phyloP scores from a whole-genome alignment of 345 rosid genomes.

The Rhizophora apiculata region DNA sequence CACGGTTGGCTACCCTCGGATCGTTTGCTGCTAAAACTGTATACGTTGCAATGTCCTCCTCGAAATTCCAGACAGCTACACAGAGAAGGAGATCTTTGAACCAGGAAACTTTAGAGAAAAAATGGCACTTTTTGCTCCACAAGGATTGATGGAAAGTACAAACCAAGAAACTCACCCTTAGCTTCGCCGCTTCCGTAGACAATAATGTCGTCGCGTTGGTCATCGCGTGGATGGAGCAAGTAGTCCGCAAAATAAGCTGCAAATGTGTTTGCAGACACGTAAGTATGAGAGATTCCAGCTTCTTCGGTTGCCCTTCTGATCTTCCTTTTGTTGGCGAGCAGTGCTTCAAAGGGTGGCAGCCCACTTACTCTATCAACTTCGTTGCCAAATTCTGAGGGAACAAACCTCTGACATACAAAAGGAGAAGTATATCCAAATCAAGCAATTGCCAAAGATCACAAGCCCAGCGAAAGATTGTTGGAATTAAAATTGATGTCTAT shows the following conservation, averaged over 20 bases:
- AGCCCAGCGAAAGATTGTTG: no score
- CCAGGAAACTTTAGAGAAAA: no score
- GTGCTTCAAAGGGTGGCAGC: slow-evolving; percentile 25
- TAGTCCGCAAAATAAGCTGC: slow-evolving; percentile 30
- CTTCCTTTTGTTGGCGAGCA: slow-evolving; percentile 30
- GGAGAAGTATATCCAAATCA: not conserved
- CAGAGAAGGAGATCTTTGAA: not conserved
- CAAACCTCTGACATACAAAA: slow-evolving; percentile 27
- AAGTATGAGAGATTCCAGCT: slow-evolving; percentile 29
- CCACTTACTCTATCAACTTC: slow-evolving; percentile 35
- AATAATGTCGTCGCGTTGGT: slow-evolving; percentile 7
- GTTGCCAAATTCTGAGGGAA: slow-evolving; percentile 43
- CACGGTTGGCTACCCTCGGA: slow-evolving; percentile 28
- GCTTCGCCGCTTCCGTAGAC: slow-evolving; percentile 37
- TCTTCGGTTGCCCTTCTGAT: slow-evolving; percentile 37
- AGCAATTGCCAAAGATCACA: not conserved
- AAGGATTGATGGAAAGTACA: no score
- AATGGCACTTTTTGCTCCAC: no score
- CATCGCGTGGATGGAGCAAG: slow-evolving; percentile 21
- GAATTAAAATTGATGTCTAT: no score
- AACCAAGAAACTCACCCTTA: slow-evolving; percentile 14
- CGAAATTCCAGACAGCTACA: slow-evolving; percentile 33
- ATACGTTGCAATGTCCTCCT: slow-evolving; percentile 37
- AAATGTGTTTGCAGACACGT: slow-evolving; percentile 33
- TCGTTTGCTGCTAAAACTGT: slow-evolving; percentile 34